Conservation (phyloP, 768 basidiomycete genomes). For the Leucosporidium scottii region DNA sequence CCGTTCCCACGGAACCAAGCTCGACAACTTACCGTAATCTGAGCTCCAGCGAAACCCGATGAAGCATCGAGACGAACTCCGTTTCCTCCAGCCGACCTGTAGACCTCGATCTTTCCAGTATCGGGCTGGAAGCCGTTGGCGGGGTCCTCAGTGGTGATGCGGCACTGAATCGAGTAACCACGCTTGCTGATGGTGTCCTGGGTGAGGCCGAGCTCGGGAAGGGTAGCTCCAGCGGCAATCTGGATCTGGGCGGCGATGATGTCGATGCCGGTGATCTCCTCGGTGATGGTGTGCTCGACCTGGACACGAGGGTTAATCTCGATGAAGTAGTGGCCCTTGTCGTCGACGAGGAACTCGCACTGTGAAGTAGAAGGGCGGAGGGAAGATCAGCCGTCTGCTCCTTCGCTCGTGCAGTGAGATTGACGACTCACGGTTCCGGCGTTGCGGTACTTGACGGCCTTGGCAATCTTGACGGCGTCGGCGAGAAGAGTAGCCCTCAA, state of each 20-base stretch:
- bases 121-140: constrained; percentile 91
- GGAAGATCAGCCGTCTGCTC: constrained; percentile 7
- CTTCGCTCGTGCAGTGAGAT: no score
- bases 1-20: no score
- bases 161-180: constrained; percentile 96
- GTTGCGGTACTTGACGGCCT: constrained; percentile 88
- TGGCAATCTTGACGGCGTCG: constrained; percentile 91
- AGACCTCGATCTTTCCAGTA: constrained; percentile 98
- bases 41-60: constrained; percentile 96
- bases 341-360: constrained; percentile 89
- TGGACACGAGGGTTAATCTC: constrained; percentile 91
- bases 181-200: constrained; percentile 94
- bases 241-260: constrained; percentile 94
- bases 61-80: constrained; percentile 94
- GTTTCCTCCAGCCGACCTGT: constrained; percentile 96
- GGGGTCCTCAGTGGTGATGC: constrained; percentile 95
- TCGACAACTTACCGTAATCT: constrained; percentile 64
- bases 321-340: constrained; percentile 96
- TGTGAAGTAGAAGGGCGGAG: neutral
- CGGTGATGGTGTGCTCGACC: constrained; percentile 98
- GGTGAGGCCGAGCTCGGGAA: constrained; percentile 87
- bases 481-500: constrained; percentile 75
- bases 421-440: constrained; percentile 68
- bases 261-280: constrained; percentile 99
- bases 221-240: constrained; percentile 94